Base-by-base conservation (phyloP, 2,329 filamentous ascomycete species). In the Aspergillus texensis region DNA sequence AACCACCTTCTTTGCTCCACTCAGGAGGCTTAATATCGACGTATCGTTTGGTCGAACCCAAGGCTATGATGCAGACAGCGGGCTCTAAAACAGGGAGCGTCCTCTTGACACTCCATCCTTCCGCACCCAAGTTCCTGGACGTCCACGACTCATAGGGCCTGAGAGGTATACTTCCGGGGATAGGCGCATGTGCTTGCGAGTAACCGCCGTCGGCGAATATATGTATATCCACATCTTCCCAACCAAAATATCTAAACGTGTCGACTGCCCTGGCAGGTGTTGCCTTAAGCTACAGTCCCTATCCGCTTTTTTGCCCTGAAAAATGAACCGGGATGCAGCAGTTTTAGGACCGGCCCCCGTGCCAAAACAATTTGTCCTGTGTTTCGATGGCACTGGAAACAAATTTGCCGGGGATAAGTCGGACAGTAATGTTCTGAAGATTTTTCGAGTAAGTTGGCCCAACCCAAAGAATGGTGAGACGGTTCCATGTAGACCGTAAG, bases 391-490 rank as follows among this genome's bases (percentile, higher is more conserved):
- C 36, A 82, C 80, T 0, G 79, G 79, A 6, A 81, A 80, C 61
- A 80, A 78, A 58, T 82, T 79, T 62, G 71, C 71, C 16, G 79
- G 80, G 21, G 80, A 79, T 60, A 75, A 79, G 57, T 77, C 77
- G 3, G 80, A 82, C 66, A 82, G 79, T 70, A 82, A 82, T 72
- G 81, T 82, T 36, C 72, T 82, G 56, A 82, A 80, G 66, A 79
- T 82, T 34, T 81, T 79, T 72, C 78, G 78, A 43, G 79, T 79
- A 73, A 71, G 74, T 70, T 43, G 16, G 26, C 50, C 45, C 46
- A 36, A 10, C 59, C 16, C 19, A 53, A 6, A 60, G 62, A 52
- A 58, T 66, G 16, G 32, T 34, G 67, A 57, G 5, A 54, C 50
- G 32, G 57, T 32, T 14, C 41, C 14, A 21, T 3, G 21, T 5